Percentiles rank a stretch among this genome's conserved stretches.
Evolutionary conservation across 768 basidiomycete species (phyloP).

Genomic region (Russula virescens): DNA sequence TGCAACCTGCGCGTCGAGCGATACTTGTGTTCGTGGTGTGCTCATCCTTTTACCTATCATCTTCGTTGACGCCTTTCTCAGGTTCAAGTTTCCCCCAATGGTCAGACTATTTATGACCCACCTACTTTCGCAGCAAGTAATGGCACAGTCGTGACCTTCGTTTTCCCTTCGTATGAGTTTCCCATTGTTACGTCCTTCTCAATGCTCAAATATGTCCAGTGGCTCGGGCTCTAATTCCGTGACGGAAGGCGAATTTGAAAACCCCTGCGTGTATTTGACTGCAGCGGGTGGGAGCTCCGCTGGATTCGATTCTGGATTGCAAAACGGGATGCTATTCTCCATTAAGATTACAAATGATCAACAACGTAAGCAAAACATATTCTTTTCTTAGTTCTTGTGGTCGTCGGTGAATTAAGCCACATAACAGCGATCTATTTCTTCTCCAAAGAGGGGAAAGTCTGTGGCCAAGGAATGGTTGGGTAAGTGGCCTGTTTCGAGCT

Average conservation of each 20-base stretch:
- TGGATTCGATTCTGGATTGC: constrained; percentile 54
- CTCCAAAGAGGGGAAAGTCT: constrained; percentile 44
- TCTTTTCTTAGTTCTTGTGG: background rate
- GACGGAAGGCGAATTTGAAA: constrained; percentile 30
- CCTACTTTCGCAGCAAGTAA: constrained; percentile 42
- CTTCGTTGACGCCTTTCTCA: no score
- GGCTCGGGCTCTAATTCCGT: constrained; percentile 26
- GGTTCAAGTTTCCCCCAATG: no score
- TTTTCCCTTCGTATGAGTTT: constrained; percentile 39
- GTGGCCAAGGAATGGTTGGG: constrained; percentile 49
- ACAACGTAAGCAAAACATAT: constrained; percentile 35
- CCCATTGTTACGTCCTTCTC: background rate
- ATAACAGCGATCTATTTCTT: constrained; percentile 51
- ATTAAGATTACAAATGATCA: constrained; percentile 45
- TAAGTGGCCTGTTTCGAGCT: constrained; percentile 24
- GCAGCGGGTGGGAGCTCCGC: constrained; percentile 30
- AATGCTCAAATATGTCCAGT: constrained; percentile 15
- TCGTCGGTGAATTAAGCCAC: background rate
- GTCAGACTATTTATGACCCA: constrained; percentile 40
- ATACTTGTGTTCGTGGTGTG: no score
- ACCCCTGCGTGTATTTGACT: constrained; percentile 37
- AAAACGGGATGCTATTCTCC: constrained; percentile 36
- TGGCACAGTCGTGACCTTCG: constrained; percentile 48
- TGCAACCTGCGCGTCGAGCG: no score
- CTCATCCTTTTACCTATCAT: no score